Conservation (phyloP, 768 basidiomycete genomes). For the Russula sp. region DNA sequence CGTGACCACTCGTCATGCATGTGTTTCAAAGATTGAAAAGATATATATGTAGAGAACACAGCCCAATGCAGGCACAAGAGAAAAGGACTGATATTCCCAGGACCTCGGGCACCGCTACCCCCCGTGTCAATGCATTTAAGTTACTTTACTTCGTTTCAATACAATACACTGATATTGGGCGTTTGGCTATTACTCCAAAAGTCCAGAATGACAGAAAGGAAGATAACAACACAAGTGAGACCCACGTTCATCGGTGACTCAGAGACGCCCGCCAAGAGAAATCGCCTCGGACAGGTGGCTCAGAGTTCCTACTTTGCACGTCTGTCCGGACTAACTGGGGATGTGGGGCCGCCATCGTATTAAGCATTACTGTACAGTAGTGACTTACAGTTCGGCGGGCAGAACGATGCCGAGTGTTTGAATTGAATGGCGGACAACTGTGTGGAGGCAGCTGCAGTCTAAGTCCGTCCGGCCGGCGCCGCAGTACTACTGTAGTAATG, state of each 20-base stretch:
- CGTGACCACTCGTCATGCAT: not conserved
- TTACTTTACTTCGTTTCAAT: not conserved
- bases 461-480: not conserved
- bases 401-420: no score
- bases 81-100: not conserved
- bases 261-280: slow-evolving; percentile 1
- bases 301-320: no score
- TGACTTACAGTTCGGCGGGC: no score
- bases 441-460: not conserved
- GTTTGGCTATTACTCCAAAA: not conserved
- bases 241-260: not conserved
- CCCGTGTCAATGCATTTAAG: not conserved
- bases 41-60: not conserved
- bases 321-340: no score
- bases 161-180: not conserved
- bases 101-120: not conserved
- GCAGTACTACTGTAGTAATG: no score
- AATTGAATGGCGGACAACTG: not conserved
- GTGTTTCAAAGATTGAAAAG: not conserved
- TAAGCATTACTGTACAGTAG: no score
- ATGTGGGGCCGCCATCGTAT: no score
- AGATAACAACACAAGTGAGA: not conserved
- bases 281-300: no score
- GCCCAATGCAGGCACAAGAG: not conserved
- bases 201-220: not conserved